These are phyloP conservation scores for Cystofilobasidium ferigula DNA, from an alignment of 768 basidiomycete species.

Conservation along the genomic window DNA sequence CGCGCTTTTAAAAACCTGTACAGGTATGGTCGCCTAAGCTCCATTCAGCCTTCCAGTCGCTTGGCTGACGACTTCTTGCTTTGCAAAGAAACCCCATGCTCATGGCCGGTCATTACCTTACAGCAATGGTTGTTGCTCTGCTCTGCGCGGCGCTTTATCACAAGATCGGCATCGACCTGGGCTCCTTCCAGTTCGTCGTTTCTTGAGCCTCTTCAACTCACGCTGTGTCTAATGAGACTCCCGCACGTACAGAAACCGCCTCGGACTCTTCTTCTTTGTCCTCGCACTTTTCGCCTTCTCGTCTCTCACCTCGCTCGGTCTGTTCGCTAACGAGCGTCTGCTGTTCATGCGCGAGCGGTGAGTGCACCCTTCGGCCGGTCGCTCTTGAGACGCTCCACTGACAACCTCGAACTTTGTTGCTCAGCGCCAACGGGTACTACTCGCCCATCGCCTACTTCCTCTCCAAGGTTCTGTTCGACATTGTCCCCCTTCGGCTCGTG, in stretches of 20 bases:
- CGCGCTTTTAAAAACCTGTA: conserved; percentile 97
- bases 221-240: background rate
- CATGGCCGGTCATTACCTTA: conserved; percentile 77
- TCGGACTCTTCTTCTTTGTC: conserved; percentile 92
- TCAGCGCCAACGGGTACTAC: conserved; percentile 92
- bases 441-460: conserved; percentile 92
- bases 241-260: conserved; percentile 33
- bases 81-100: conserved; percentile 65
- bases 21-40: conserved; percentile 39
- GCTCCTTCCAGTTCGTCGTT: conserved; percentile 25
- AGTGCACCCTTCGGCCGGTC: conserved; percentile 27
- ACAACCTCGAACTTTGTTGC: background rate
- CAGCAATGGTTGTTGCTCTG: conserved; percentile 64
- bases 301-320: conserved; percentile 78
- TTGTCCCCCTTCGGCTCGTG: conserved; percentile 83
- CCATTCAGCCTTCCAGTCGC: background rate
- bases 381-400: background rate
- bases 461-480: conserved; percentile 95
- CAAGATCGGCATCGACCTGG: conserved; percentile 24
- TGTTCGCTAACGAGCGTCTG: conserved; percentile 90
- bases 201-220: background rate
- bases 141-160: conserved; percentile 24
- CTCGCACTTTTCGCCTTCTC: conserved; percentile 96
- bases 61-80: background rate
- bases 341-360: conserved; percentile 97